Evolutionary conservation across 805 yeast genomes (phyloP), one percentile per base, ranked within the genome.

Genomic region (Ogataea dorogensis): DNA sequence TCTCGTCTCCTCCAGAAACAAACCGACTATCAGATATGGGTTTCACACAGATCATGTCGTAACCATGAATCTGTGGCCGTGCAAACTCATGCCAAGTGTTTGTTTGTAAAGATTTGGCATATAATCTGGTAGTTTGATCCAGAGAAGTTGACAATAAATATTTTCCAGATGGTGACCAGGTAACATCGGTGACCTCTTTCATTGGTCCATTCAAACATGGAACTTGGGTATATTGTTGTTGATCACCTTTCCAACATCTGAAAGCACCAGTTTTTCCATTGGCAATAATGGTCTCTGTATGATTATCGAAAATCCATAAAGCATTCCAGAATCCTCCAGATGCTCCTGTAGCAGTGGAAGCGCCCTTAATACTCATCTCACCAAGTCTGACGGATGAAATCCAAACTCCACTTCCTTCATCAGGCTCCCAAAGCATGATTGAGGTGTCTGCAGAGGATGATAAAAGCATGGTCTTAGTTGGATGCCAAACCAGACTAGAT

Each of bases 11-110:
- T 11, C 89, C 98, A 36, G 96, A 86, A 3, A 89, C 84, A 64
- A 86, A 91, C 45, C 73, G 66, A 1, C 83, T 68, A 32, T 68
- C 61, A 12, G 74, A 61, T 10, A 93, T 59, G 9, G 82, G 69
- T 24, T 79, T 76, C 6, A 85, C 67, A 47, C 95, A 79, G 24
- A 86, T 71, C 97, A 93, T 88, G 55, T 93, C 98, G 56, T 87
- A 93, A 7, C 99, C 99, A 59, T 93, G 99, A 45, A 93, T 93
- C 60, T 93, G 99, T 0, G 98, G 98, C 49, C 99, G 75, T 2
- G 96, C 86, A 59, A 93, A 81, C 59, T 93, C 99, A 55, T 81
- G 82, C 95, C 96, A 88, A 1, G 80, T 67, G 6, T 47, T 40
- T 3, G 53, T 39, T 22, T 64, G 55, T 7, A 33, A 43, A 86